phyloP scores from a whole-genome alignment of 225 moss, liverwort and hornwort species.

The Ulota crispa region DNA sequence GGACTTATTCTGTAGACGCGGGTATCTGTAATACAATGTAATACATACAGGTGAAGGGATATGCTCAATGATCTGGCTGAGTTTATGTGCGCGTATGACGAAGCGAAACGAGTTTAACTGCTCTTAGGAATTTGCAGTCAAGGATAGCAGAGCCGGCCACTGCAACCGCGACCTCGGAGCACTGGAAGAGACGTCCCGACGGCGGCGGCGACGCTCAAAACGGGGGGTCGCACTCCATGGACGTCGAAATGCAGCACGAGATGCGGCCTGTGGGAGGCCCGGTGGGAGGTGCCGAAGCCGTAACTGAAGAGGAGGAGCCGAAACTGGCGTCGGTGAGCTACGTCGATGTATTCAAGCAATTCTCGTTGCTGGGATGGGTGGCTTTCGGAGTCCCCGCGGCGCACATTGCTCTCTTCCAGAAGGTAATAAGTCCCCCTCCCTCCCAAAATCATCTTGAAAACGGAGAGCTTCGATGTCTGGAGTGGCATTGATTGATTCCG shows the following conservation, averaged over 20 bases:
- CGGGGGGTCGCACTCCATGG: conserved; percentile 5
- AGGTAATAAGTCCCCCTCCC: conserved; percentile 25
- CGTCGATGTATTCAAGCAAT: conserved; percentile 53
- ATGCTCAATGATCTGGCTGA: too few relatives aligned
- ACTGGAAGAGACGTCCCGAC: conserved; percentile 14
- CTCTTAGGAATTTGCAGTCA: background rate
- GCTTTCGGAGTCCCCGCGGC: conserved; percentile 68
- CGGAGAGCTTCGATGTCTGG: background rate
- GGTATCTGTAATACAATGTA: too few relatives aligned
- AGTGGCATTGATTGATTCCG: background rate
- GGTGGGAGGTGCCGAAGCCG: background rate
- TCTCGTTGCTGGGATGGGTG: conserved; percentile 58
- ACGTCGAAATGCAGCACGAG: conserved; percentile 21
- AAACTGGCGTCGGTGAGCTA: conserved; percentile 41
- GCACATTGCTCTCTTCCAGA: conserved; percentile 60
- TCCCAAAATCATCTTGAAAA: background rate
- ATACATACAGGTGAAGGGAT: too few relatives aligned
- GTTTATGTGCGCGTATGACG: background rate
- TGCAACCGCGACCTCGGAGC: conserved; percentile 8
- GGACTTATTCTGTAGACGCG: too few relatives aligned
- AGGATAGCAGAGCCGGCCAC: conserved; percentile 18
- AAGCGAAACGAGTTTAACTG: background rate
- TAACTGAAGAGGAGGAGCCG: conserved; percentile 1
- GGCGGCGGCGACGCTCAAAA: background rate
- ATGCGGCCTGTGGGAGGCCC: background rate